These are phyloP conservation scores for Lentinula novae-zelandiae DNA, from an alignment of 1,284 basidiomycete genomes.

Conservation along the genomic window DNA sequence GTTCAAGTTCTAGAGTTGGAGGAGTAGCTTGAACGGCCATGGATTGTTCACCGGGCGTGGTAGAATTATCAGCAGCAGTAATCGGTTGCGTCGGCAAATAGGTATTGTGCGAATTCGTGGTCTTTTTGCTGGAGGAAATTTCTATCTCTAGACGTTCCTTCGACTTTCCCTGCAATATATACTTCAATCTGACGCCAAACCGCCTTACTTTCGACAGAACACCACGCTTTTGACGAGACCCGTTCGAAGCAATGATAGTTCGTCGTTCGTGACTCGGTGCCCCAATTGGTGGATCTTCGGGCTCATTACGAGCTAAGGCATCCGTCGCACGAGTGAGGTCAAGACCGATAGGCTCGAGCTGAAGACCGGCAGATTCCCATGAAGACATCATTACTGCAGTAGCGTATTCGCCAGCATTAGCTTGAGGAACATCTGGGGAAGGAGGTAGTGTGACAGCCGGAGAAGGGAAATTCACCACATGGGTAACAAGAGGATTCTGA, in stretches of 20 bases:
- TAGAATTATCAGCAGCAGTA: background rate
- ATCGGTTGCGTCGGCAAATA: background rate
- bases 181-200: slow-evolving; percentile 7
- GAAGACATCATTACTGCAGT: slow-evolving; percentile 29
- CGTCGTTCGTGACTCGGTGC: background rate
- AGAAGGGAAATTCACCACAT: slow-evolving; percentile 2
- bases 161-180: background rate
- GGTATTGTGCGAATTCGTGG: background rate
- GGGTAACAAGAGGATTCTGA: slow-evolving; percentile 1
- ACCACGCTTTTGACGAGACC: background rate
- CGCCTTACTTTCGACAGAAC: slow-evolving; percentile 7
- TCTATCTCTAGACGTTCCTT: background rate
- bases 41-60: background rate
- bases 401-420: slow-evolving; percentile 30
- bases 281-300: background rate
- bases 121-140: background rate
- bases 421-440: slow-evolving; percentile 13
- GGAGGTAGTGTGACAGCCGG: background rate
- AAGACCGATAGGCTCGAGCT: slow-evolving; percentile 14
- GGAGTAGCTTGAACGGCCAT: background rate
- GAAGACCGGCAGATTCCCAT: slow-evolving; percentile 24
- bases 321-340: slow-evolving; percentile 4
- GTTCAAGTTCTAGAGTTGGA: slow-evolving; percentile 3
- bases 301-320: background rate
- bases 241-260: background rate